Conservation (phyloP, 352 stramenopile genomes). For the Globisporangium splendens region DNA sequence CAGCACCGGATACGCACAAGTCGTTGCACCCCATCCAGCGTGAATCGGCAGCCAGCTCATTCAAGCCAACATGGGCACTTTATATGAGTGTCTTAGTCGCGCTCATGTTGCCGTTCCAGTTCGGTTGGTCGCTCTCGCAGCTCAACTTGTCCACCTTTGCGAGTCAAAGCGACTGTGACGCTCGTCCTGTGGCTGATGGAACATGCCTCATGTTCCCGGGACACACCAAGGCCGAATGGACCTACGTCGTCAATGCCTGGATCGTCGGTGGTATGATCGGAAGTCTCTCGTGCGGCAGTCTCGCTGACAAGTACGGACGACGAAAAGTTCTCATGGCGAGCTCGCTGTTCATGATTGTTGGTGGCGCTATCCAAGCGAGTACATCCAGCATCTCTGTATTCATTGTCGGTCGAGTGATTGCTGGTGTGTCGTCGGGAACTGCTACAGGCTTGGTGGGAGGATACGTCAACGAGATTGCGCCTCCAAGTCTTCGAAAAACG, state of each 20-base stretch:
- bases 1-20: neutral
- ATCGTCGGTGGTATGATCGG: constrained; percentile 55
- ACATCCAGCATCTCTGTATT: constrained; percentile 27
- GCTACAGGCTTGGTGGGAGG: constrained; percentile 28
- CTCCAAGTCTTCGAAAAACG: constrained; percentile 31
- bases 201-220: constrained; percentile 60
- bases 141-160: constrained; percentile 52
- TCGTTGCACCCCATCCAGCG: neutral
- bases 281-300: constrained; percentile 25
- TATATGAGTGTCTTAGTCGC: neutral
- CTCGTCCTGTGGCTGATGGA: constrained; percentile 27
- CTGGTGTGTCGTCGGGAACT: constrained; percentile 37
- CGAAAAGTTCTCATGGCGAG: constrained; percentile 31
- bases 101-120: constrained; percentile 28
- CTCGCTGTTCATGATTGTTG: constrained; percentile 36
- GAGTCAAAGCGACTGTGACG: constrained; percentile 33
- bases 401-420: constrained; percentile 36
- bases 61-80: neutral
- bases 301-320: constrained; percentile 44
- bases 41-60: neutral
- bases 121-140: constrained; percentile 53
- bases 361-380: constrained; percentile 26
- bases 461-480: constrained; percentile 49
- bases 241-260: constrained; percentile 46
- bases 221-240: constrained; percentile 52